These are phyloP conservation scores for Crithidia thermophila DNA, from an alignment of 208 protist species.

Conservation along the genomic window DNA sequence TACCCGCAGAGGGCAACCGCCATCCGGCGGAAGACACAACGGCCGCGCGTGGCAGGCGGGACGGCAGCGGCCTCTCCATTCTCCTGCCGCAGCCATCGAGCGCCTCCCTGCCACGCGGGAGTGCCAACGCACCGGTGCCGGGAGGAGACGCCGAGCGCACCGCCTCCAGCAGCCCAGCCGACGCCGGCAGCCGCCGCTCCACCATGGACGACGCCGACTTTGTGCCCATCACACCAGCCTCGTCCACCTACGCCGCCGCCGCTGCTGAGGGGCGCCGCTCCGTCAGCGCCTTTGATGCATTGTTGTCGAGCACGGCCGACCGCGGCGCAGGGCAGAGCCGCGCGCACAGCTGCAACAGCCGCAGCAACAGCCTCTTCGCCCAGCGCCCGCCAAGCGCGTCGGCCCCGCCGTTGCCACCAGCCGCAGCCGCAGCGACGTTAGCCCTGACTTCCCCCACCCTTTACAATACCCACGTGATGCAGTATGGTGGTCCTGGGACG, in stretches of 20 bases:
- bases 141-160: too few species aligned
- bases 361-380: neutral
- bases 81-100: neutral
- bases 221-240: conserved; percentile 1
- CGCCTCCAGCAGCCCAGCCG: neutral
- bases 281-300: conserved; percentile 6
- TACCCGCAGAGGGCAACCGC: neutral
- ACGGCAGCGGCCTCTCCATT: conserved; percentile 7
- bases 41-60: too few species aligned
- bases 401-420: too few species aligned
- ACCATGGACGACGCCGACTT: conserved; percentile 8
- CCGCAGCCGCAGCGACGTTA: neutral
- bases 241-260: conserved; percentile 5
- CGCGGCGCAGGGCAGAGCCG: neutral
- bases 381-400: neutral
- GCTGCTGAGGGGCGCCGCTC: too few species aligned
- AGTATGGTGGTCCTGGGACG: neutral
- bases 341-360: conserved; percentile 15
- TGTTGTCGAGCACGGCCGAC: neutral
- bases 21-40: too few species aligned
- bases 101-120: too few species aligned
- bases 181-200: neutral
- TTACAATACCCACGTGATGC: neutral
- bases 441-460: neutral
- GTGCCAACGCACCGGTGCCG: too few species aligned